Evolutionary conservation across 768 basidiomycete genomes (phyloP).

Genomic region (Tulasnella sp.): DNA sequence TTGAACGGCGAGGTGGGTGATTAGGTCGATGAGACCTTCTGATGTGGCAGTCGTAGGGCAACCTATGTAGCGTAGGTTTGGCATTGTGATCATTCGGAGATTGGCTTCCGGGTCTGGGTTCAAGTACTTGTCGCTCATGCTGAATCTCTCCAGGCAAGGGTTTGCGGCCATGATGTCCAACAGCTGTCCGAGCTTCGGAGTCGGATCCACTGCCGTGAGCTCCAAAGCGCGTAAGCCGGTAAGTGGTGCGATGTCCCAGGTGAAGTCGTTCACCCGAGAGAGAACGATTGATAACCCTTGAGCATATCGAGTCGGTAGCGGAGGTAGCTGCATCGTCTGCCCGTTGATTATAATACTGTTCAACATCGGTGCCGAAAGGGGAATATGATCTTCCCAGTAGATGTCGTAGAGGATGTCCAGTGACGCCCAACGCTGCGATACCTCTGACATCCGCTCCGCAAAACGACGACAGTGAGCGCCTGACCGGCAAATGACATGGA

Average conservation of each 20-base stretch:
- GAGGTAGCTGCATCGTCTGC: background rate
- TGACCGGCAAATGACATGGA: background rate
- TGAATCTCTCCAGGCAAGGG: background rate
- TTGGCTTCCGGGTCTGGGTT: background rate
- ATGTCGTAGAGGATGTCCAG: background rate
- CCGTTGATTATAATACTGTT: background rate
- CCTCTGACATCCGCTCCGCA: background rate
- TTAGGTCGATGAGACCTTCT: background rate
- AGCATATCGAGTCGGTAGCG: background rate
- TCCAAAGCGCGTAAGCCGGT: background rate
- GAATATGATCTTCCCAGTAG: background rate
- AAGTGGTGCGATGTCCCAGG: background rate
- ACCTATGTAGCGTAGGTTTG: background rate
- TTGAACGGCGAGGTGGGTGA: background rate
- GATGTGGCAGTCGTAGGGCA: background rate
- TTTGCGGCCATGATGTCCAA: background rate
- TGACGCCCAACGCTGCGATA: background rate
- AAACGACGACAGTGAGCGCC: background rate
- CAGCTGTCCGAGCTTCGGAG: background rate
- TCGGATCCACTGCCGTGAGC: background rate
- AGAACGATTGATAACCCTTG: background rate
- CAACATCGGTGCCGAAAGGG: background rate
- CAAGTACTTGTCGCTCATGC: background rate
- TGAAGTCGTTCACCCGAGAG: background rate
- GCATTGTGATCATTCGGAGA: background rate